These are phyloP conservation scores for Choanephora cucurbitarum DNA, from an alignment of 371 early-diverging fungal species.

Conservation along the genomic window DNA sequence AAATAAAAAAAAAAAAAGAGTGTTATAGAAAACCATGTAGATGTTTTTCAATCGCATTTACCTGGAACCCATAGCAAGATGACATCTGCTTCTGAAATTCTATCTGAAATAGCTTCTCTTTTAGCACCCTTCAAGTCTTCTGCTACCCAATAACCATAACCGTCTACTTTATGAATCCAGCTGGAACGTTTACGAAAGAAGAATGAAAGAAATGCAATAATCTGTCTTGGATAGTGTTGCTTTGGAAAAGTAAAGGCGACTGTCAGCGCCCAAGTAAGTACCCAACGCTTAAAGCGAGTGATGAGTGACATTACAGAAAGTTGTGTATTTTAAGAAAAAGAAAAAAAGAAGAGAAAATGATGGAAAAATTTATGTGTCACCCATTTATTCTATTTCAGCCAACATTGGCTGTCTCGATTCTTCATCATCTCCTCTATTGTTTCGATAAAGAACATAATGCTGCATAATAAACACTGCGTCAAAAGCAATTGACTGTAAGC, in stretches of 20 bases:
- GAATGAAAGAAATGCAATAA: conserved; percentile 13
- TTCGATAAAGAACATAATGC: conserved; percentile 78
- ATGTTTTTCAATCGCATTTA: conserved; percentile 16
- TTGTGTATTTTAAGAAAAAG: conserved; percentile 7
- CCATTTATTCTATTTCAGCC: conserved; percentile 12
- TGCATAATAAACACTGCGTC: conserved; percentile 85
- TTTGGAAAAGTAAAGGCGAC: conserved; percentile 26
- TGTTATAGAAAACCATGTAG: no score
- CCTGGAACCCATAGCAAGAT: conserved; percentile 50
- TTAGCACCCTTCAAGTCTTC: conserved; percentile 33
- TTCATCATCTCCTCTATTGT: conserved; percentile 33
- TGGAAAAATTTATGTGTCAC: not conserved
- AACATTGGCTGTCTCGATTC: conserved; percentile 39
- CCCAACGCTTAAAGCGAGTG: conserved; percentile 19
- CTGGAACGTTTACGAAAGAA: conserved; percentile 19
- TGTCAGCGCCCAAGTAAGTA: conserved; percentile 12
- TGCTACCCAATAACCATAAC: conserved; percentile 35
- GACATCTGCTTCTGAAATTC: conserved; percentile 31
- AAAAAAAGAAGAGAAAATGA: conserved; percentile 12
- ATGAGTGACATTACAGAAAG: conserved; percentile 15
- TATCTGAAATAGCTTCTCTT: conserved; percentile 38
- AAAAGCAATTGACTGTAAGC: conserved; percentile 78
- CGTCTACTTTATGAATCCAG: conserved; percentile 22
- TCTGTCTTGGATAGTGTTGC: conserved; percentile 7
- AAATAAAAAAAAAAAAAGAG: not conserved